Conservation (phyloP, 352 stramenopile genomes). For the Pythium sp. region DNA sequence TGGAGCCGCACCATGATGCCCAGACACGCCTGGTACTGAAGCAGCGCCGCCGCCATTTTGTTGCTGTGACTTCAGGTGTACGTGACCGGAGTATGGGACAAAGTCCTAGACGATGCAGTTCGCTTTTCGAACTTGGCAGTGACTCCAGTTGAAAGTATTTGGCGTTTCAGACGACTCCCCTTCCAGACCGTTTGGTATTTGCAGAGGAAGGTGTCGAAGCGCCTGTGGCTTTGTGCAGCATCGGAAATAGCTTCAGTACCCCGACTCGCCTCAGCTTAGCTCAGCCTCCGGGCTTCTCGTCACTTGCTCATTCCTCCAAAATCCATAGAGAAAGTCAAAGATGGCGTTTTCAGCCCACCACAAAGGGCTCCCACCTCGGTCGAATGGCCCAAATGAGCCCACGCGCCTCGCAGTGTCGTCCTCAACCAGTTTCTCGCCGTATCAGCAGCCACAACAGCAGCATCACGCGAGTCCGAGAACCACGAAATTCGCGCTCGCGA, state of each 20-base stretch:
- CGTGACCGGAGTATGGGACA: background rate
- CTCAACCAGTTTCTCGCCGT: slow-evolving; percentile 1
- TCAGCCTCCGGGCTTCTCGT: background rate
- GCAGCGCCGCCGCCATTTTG: slow-evolving; percentile 52
- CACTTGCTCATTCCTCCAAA: background rate
- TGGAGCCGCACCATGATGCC: slow-evolving; percentile 78
- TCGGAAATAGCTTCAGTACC: slow-evolving; percentile 6
- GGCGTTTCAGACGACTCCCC: slow-evolving; percentile 8
- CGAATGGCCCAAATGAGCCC: background rate
- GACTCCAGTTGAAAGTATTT: background rate
- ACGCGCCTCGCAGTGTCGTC: background rate
- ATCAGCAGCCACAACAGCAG: background rate
- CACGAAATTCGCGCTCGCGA: slow-evolving; percentile 16
- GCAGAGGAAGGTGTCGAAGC: background rate
- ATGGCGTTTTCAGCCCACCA: slow-evolving; percentile 7
- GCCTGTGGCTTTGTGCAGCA: background rate
- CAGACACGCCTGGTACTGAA: slow-evolving; percentile 74
- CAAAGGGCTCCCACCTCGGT: slow-evolving; percentile 5
- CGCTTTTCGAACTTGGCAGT: background rate
- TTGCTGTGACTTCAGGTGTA: background rate
- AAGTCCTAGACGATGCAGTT: background rate
- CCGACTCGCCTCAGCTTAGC: background rate
- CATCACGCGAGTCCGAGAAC: slow-evolving; percentile 28
- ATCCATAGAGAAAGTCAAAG: background rate
- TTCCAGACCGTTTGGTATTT: background rate